Percentiles rank a stretch among this genome's conserved stretches.
phyloP scores from a whole-genome alignment of 106 monocot genomes.

The Dioscorea zingiberensis region DNA sequence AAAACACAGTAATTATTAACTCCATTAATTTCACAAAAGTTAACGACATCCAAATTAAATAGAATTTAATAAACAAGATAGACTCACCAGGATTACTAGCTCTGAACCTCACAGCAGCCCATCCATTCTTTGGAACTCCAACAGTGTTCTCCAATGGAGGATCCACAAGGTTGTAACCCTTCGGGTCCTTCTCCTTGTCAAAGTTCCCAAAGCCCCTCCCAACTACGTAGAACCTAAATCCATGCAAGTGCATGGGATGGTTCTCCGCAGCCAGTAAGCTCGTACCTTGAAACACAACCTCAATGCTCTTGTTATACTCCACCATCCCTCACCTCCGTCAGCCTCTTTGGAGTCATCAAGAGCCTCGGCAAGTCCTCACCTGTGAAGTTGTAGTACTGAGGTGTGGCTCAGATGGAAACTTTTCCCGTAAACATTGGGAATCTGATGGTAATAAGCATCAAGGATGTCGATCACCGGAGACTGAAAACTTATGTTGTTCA shows the following conservation, averaged over 20 bases:
- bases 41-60: too few relatives aligned
- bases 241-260: constrained; percentile 76
- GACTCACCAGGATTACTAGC: constrained; percentile 48
- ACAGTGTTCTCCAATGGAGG: constrained; percentile 51
- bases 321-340: constrained; percentile 42
- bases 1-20: not conserved
- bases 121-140: constrained; percentile 40
- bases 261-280: constrained; percentile 32
- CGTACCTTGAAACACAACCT: constrained; percentile 67
- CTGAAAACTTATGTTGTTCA: constrained; percentile 43
- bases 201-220: constrained; percentile 63
- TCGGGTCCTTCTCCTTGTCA: constrained; percentile 33
- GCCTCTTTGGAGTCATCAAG: constrained; percentile 8
- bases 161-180: constrained; percentile 50
- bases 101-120: constrained; percentile 45
- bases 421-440: constrained; percentile 14
- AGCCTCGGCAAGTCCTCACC: constrained; percentile 9
- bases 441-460: constrained; percentile 24
- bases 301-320: constrained; percentile 35
- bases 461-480: constrained; percentile 22
- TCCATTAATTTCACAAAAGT: not conserved
- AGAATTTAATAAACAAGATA: too few relatives aligned
- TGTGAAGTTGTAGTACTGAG: constrained; percentile 36
- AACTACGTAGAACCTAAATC: constrained; percentile 56
- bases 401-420: constrained; percentile 33